Base-by-base conservation (phyloP, 140 eudicot genomes). In the Stevia rebaudiana region DNA sequence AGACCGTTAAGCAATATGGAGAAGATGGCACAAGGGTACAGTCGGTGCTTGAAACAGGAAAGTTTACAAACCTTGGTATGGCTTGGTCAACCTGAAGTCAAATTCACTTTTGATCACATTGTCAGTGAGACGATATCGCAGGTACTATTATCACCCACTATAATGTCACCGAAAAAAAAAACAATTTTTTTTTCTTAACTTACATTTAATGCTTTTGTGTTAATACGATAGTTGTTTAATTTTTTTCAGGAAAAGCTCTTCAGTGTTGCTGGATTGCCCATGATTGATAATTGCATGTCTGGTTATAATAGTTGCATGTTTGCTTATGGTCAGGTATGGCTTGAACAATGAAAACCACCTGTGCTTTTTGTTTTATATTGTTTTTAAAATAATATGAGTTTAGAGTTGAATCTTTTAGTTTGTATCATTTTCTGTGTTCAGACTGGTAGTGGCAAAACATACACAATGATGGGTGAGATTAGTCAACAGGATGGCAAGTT, bases 361-460 rank as follows among this genome's bases (percentile, higher is more conserved):
- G 35, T 36, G n/a, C 39, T 25, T 2, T n/a, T n/a, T n/a, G n/a
- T n/a, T n/a, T 50, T 71, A 58, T 60, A 1, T 19, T 19, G 42
- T 52, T 51, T 51, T 16, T 39, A 28, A 67, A n/a, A 46, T 71
- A 28, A 33, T 60, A n/a, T 42, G 74, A 19, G 58, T 39, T 68
- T 58, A 53, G 33, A 49, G 63, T 60, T 23, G 76, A 35, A 23
- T 43, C 65, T 21, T 71, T 22, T 35, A 35, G 17, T 19, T 43
- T 71, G 9, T n/a, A 61, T 42, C 36, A 42, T 40, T 66, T 50
- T n/a, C 31, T 74, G 79, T 39, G 49, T 68, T 60, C 74, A 89
- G 95, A 89, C 97, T 16, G 97, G 97, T 63, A 89, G 97, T 73
- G 97, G 97, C 68, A 89, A 89, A 78, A 89, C 97, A 28, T 86